phyloP scores from a whole-genome alignment of 306 rosid species.

The Malus domestica region DNA sequence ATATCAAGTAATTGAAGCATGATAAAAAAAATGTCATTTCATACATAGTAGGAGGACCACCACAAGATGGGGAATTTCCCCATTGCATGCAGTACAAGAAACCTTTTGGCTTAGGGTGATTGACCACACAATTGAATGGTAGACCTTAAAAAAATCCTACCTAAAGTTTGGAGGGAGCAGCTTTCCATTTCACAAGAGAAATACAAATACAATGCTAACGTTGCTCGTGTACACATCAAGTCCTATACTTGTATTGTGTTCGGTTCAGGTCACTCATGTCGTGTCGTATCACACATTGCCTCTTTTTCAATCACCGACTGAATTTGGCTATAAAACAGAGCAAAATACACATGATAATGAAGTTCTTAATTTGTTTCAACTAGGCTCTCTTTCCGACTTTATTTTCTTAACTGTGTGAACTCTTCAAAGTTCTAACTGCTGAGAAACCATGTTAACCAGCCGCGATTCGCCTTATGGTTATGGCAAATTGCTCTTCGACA shows the following conservation, averaged over 20 bases:
- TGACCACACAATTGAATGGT: neutral
- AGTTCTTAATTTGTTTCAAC: neutral
- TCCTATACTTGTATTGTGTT: neutral
- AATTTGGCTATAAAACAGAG: neutral
- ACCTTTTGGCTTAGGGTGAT: neutral
- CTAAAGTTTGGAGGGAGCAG: neutral
- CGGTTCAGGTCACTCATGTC: neutral
- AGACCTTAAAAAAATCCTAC: neutral
- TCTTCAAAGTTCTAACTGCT: neutral
- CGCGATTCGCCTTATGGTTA: neutral
- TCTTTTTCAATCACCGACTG: neutral
- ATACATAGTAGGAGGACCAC: neutral
- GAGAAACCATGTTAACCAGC: constrained; percentile 2
- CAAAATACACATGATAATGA: neutral
- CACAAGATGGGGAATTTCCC: neutral
- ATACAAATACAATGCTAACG: neutral
- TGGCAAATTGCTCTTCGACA: neutral
- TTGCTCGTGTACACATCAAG: neutral
- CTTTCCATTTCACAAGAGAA: neutral
- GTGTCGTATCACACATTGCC: neutral
- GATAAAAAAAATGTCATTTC: too few relatives aligned
- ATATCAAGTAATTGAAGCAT: too few relatives aligned
- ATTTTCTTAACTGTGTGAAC: neutral
- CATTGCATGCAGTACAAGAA: neutral
- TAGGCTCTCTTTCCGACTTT: neutral